Evolutionary conservation across 768 basidiomycete species (phyloP), one percentile per base, ranked within the genome.

Genomic region (Tricholoma sp.): DNA sequence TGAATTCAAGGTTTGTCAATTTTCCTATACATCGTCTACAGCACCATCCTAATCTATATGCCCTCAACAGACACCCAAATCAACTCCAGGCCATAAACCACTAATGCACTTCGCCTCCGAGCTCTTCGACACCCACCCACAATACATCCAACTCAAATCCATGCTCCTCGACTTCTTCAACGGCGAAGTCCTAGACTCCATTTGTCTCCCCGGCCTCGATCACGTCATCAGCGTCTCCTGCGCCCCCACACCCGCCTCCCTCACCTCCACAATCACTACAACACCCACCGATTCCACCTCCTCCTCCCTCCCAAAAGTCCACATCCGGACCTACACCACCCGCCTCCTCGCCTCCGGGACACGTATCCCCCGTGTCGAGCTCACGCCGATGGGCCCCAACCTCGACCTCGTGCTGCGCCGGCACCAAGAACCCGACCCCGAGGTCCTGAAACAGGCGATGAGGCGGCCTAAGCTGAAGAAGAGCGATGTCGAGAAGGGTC

Each of bases 61-160:
- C 31, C 6, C 42, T 34, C 1, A n/a, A 13, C 65, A 94, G 97
- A 88, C 89, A 41, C 78, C 85, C 20, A 98, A 96, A 82, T 86
- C 89, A 12, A 88, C 93, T 4, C 84, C 89, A 20, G 96, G 94
- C 9, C 85, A 93, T 63, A 88, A 91, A 63, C 96, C 97, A 47
- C 72, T 98, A 61, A 86, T 99, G 80, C 93, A 96, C 67, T 99
- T 99, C 67, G 91, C 94, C 12, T 95, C 94, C 0, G 91, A 93
- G 59, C 80, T 98, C 9, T 99, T 98, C 70, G 94, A 96, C 63
- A 86, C 91, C 1, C 94, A 98, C 69, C 94, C 96, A 1, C 87
- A 93, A 10, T 95, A 90, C 70, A 76, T 86, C 6, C 94, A 95
- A 66, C 79, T 98, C 62, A 98, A 97, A 75, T 95, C 92, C 1